Percentiles rank a stretch among this genome's conserved stretches.
phyloP scores from a whole-genome alignment of 164 flowering plant species.

The grape (Vitis vinifera) region DNA sequence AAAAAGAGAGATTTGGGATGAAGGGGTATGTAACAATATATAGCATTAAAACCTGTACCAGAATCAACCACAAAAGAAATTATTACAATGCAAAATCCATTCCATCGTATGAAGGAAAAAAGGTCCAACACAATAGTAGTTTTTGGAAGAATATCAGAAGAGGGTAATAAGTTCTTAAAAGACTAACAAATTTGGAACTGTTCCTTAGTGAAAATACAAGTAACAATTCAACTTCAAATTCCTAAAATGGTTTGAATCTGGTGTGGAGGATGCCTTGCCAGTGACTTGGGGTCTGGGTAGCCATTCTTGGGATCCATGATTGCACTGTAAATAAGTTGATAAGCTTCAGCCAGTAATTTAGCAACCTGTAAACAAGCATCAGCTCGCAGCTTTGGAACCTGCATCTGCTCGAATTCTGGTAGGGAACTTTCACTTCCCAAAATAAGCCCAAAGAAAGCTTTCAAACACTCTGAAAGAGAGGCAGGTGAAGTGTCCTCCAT shows the following conservation, averaged over 20 bases:
- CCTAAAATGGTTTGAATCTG: constrained; percentile 94
- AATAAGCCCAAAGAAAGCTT: constrained; percentile 69
- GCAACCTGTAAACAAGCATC: constrained; percentile 69
- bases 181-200: too few species aligned
- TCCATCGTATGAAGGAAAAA: too few species aligned
- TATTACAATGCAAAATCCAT: too few species aligned
- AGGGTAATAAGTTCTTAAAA: too few species aligned
- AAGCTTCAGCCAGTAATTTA: constrained; percentile 68
- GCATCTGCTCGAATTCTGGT: constrained; percentile 92
- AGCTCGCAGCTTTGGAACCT: constrained; percentile 77
- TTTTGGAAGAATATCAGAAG: too few species aligned
- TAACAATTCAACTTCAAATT: constrained; percentile 34
- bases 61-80: too few species aligned
- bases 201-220: too few species aligned
- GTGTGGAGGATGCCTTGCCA: constrained; percentile 93
- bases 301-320: constrained; percentile 75
- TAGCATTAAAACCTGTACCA: too few species aligned
- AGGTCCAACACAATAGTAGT: too few species aligned
- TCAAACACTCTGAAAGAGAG: constrained; percentile 71
- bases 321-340: constrained; percentile 69
- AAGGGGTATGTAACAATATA: too few species aligned
- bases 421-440: constrained; percentile 80
- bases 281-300: constrained; percentile 83
- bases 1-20: too few species aligned
- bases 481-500: constrained; percentile 67